These are phyloP conservation scores for Boletus sp. DNA, from an alignment of 768 basidiomycete genomes.

Conservation along the genomic window DNA sequence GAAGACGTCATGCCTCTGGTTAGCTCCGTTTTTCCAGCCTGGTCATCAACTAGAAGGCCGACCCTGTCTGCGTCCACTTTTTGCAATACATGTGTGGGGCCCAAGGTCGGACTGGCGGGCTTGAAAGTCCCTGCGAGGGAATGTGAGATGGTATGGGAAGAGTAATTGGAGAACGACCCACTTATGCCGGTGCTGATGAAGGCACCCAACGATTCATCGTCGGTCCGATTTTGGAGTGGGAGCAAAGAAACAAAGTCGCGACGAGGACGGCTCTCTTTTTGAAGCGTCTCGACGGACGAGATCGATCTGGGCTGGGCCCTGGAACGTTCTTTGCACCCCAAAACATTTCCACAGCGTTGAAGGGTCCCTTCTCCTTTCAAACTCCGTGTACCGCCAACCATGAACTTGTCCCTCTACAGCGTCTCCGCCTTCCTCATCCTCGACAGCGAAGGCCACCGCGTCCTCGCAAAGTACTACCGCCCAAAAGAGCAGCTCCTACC, in stretches of 20 bases:
- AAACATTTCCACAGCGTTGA: background rate
- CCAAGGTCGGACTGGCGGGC: slow-evolving; percentile 46
- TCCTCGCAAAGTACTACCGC: slow-evolving; percentile 93
- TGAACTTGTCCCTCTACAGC: slow-evolving; percentile 87
- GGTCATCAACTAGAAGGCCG: slow-evolving; percentile 47
- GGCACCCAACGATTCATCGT: slow-evolving; percentile 29
- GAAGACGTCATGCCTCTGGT: slow-evolving; percentile 35
- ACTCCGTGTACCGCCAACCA: slow-evolving; percentile 21
- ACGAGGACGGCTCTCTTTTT: slow-evolving; percentile 33
- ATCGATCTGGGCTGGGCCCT: slow-evolving; percentile 15
- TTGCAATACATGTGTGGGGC: slow-evolving; percentile 42
- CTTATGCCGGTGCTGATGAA: slow-evolving; percentile 53
- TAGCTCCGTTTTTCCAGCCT: no score
- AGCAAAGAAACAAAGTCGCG: slow-evolving; percentile 39
- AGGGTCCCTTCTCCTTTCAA: slow-evolving; percentile 7
- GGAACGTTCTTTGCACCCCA: slow-evolving; percentile 13
- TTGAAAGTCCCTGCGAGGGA: slow-evolving; percentile 14
- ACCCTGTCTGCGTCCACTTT: slow-evolving; percentile 54
- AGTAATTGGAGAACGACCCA: slow-evolving; percentile 36
- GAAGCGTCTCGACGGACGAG: slow-evolving; percentile 9
- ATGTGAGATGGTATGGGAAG: background rate
- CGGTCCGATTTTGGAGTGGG: slow-evolving; percentile 24
- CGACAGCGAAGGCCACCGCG: slow-evolving; percentile 93
- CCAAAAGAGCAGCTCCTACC: slow-evolving; percentile 49
- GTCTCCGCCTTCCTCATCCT: slow-evolving; percentile 86